These are phyloP conservation scores for Verticillium nubilum DNA, from an alignment of 2,329 filamentous ascomycete genomes.

Conservation along the genomic window DNA sequence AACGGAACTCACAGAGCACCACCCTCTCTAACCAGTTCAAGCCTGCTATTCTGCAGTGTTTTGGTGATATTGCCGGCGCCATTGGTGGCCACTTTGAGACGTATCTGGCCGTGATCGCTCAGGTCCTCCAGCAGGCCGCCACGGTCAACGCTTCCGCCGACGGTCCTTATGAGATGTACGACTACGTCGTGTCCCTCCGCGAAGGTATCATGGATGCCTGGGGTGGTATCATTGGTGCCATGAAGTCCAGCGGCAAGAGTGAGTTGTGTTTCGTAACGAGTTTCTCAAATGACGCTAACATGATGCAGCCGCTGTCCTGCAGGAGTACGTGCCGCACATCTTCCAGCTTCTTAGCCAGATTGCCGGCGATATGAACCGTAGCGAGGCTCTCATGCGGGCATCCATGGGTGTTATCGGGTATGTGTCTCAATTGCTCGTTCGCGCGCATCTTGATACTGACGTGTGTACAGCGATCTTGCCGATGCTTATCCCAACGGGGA, in stretches of 20 bases:
- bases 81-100: conserved; percentile 90
- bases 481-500: conserved; percentile 91
- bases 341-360: conserved; percentile 82
- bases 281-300: conserved; percentile 17
- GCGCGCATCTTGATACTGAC: conserved; percentile 1
- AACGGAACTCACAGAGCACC: conserved; percentile 55
- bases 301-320: conserved; percentile 58
- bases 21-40: conserved; percentile 94
- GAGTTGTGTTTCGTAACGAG: conserved; percentile 21
- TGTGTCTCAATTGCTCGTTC: conserved; percentile 22
- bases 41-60: conserved; percentile 95
- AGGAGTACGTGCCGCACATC: conserved; percentile 76
- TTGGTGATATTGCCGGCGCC: conserved; percentile 93
- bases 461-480: conserved; percentile 71
- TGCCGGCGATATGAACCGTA: conserved; percentile 77
- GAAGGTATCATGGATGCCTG: conserved; percentile 99
- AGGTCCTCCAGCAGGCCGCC: conserved; percentile 89
- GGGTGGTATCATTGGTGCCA: conserved; percentile 92
- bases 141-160: conserved; percentile 74
- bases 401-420: conserved; percentile 97
- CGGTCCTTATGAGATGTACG: conserved; percentile 88
- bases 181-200: conserved; percentile 90
- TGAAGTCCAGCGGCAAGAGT: conserved; percentile 80
- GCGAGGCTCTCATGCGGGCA: conserved; percentile 86
- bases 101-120: conserved; percentile 86